Evolutionary conservation across 2,329 filamentous ascomycete species (phyloP), one percentile per base, ranked within the genome.

Genomic region (Drechslera avenae): DNA sequence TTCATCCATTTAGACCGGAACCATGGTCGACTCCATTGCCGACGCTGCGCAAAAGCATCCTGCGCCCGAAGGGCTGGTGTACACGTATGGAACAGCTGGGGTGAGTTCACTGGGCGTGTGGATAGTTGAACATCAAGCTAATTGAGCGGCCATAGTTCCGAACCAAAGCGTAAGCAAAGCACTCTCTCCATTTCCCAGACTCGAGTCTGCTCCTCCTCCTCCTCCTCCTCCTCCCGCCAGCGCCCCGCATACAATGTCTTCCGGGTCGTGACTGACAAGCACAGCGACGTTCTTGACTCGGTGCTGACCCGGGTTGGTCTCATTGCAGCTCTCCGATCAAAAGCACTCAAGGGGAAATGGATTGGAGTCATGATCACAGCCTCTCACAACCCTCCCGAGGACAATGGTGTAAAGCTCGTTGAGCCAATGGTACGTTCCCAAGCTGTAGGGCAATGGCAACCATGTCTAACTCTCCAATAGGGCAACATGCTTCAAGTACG

Each of bases 271-370:
- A 63, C 77, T 72, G 68, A 73, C 59, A 28, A 52, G 52, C 46
- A 56, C 66, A 85, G 83, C 52, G 87, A 91, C 66, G 83, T 96
- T 49, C 88, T 97, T 66, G 90, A 95, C 71, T 94, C 91, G 30
- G 91, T 99, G 58, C 85, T 96, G 63, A 97, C 93, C 77, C 88
- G 92, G 39, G 92, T 97, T 60, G 94, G 93, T 43, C 84, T 99
- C 54, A 85, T 97, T 50, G 90, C 94, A 26, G 86, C 89, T 49
- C 83, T 97, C 43, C 88, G 94, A 57, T 97, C 91, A 60, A 89
- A 91, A 72, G 95, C 94, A 77, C 85, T 95, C 64, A 87, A 88
- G 73, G 88, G 91, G 59, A 90, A 95, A 79, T 88, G 90, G 65
- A 96, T 99, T 69, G 94, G 94, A 69, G 88, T 99, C 62, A 87